Evolutionary conservation across 2,329 filamentous ascomycete species (phyloP).

Genomic region (Ceratocystis eucalypticola): DNA sequence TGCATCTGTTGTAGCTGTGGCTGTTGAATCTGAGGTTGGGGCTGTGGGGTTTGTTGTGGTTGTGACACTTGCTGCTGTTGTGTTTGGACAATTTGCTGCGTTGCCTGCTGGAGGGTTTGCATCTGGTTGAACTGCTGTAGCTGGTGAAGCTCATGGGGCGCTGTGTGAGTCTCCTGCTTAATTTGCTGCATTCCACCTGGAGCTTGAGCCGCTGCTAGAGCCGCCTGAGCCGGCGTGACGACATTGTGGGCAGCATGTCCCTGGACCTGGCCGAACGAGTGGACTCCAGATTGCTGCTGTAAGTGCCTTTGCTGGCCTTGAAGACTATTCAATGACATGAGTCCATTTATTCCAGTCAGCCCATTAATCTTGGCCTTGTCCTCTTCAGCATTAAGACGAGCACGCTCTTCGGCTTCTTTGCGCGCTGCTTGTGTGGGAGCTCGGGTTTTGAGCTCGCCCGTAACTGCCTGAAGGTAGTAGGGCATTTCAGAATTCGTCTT

Average conservation of each 20-base stretch:
- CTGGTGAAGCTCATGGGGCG: constrained; percentile 19
- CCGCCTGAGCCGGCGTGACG: constrained; percentile 19
- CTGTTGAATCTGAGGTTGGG: constrained; percentile 19
- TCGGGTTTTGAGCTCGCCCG: constrained; percentile 75
- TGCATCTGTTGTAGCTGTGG: constrained; percentile 21
- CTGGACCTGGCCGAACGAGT: constrained; percentile 25
- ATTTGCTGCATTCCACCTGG: background rate
- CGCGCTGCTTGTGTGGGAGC: constrained; percentile 61
- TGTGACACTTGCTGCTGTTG: constrained; percentile 14
- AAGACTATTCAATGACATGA: constrained; percentile 20
- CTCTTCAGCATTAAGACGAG: constrained; percentile 44
- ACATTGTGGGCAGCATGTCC: constrained; percentile 23
- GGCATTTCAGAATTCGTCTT: constrained; percentile 88
- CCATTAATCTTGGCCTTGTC: constrained; percentile 47
- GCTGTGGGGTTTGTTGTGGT: constrained; percentile 8
- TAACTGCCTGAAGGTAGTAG: constrained; percentile 74
- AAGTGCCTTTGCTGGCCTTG: constrained; percentile 20
- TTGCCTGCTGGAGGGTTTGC: constrained; percentile 25
- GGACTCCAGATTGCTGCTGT: constrained; percentile 24
- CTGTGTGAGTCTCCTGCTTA: constrained; percentile 7
- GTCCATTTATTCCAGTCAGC: constrained; percentile 26
- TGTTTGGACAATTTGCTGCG: constrained; percentile 20
- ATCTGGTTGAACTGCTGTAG: constrained; percentile 23
- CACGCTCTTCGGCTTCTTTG: constrained; percentile 53
- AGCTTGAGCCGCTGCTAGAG: constrained; percentile 14